Evolutionary conservation across 2,329 filamentous ascomycete species (phyloP).

Genomic region (Paecilomyces sp.): DNA sequence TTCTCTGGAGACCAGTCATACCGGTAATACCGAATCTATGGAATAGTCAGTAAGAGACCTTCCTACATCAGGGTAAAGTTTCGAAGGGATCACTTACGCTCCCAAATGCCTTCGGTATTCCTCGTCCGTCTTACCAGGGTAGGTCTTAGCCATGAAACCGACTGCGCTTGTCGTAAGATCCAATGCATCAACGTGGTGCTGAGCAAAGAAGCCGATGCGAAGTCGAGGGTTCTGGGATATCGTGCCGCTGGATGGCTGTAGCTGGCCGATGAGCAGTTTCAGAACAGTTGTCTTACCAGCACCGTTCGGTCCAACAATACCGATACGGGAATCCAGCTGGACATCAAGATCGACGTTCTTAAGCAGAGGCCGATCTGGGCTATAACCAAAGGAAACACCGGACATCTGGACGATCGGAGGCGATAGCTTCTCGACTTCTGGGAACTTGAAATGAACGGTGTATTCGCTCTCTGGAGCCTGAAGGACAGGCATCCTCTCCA

Average conservation of each 20-base stretch:
- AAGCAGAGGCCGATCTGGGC: constrained; percentile 68
- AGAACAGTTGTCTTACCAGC: constrained; percentile 98
- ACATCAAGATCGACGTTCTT: constrained; percentile 89
- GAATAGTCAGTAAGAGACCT: constrained; percentile 13
- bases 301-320: constrained; percentile 98
- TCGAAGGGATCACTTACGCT: constrained; percentile 51
- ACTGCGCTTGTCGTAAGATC: constrained; percentile 86
- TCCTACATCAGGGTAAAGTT: constrained; percentile 4
- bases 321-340: constrained; percentile 94
- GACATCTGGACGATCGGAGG: constrained; percentile 98
- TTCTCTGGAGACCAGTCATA: constrained; percentile 93
- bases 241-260: constrained; percentile 67
- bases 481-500: constrained; percentile 92
- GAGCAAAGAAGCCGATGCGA: constrained; percentile 92
- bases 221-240: constrained; percentile 86
- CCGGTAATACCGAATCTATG: constrained; percentile 66
- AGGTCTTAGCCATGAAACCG: constrained; percentile 89
- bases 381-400: constrained; percentile 85
- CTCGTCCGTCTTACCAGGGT: constrained; percentile 86
- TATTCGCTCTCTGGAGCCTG: constrained; percentile 90
- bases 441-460: constrained; percentile 93
- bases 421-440: constrained; percentile 93
- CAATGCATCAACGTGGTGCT: constrained; percentile 95
- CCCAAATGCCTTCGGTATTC: constrained; percentile 94
- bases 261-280: constrained; percentile 87